A percentile compares a stretch with the other conserved stretches of the same genome.
Evolutionary conservation across 495 filamentous ascomycete species (phyloP).

Genomic region (Daldinia loculata): DNA sequence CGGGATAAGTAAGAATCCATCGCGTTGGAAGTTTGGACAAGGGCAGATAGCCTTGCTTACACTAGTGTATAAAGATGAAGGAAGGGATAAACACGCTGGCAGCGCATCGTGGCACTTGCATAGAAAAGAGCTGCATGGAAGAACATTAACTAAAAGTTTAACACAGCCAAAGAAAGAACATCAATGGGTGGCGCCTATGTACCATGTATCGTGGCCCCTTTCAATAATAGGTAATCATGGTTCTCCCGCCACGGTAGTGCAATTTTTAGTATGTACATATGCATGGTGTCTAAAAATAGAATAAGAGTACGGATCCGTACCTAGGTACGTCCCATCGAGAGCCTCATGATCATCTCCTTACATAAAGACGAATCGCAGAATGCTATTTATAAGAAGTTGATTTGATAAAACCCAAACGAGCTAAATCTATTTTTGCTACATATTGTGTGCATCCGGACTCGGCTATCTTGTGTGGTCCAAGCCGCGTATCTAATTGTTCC

Average conservation of each 20-base stretch:
- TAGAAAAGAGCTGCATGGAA: constrained; percentile 9
- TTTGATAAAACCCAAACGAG: background rate
- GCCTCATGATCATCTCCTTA: background rate
- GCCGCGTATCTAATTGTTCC: too few species aligned
- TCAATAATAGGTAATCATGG: background rate
- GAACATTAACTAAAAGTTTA: background rate
- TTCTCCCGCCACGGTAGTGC: background rate
- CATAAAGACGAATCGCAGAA: background rate
- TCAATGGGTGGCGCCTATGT: background rate
- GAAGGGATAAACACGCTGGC: background rate
- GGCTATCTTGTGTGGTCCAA: background rate
- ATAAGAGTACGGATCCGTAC: background rate
- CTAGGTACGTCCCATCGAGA: background rate
- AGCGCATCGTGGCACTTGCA: constrained; percentile 4
- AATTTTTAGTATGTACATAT: background rate
- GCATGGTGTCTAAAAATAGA: background rate
- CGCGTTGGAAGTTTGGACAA: too few species aligned
- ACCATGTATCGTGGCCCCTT: background rate
- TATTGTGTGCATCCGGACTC: background rate
- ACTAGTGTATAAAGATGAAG: background rate
- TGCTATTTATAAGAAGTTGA: background rate
- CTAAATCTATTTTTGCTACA: background rate
- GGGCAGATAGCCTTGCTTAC: background rate
- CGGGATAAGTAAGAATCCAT: background rate
- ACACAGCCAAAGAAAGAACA: background rate